A percentile compares a stretch with the other conserved stretches of the same genome.
phyloP scores from a whole-genome alignment of 495 filamentous ascomycete genomes.

The Parmelia sp. region DNA sequence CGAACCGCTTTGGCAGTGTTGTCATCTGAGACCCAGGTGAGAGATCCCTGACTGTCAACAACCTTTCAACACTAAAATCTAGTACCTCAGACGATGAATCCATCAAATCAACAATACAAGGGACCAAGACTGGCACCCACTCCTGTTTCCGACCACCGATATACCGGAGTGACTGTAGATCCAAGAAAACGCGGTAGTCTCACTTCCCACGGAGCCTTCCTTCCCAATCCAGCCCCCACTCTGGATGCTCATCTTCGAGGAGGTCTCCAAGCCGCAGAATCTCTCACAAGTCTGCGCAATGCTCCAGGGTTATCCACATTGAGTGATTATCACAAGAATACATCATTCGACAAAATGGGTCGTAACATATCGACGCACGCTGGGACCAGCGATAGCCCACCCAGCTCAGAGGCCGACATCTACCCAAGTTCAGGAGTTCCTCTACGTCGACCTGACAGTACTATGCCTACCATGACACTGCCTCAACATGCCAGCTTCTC shows the following conservation, averaged over 20 bases:
- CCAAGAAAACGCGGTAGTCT: background rate
- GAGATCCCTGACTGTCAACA: background rate
- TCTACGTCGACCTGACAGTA: background rate
- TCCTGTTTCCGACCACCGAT: constrained; percentile 1
- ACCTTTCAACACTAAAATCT: background rate
- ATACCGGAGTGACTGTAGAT: background rate
- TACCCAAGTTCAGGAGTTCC: constrained; percentile 7
- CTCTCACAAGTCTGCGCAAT: background rate
- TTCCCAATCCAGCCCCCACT: background rate
- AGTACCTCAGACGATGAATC: constrained; percentile 2
- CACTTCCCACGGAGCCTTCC: background rate
- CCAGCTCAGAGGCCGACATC: constrained; percentile 8
- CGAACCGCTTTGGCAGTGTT: background rate
- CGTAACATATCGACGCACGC: background rate
- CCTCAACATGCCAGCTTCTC: constrained; percentile 18
- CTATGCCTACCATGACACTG: constrained; percentile 2
- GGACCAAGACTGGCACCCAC: background rate
- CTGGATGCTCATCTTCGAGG: background rate
- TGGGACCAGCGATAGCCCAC: constrained; percentile 1
- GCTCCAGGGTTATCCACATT: background rate
- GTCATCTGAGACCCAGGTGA: background rate
- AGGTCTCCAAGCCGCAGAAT: constrained; percentile 4
- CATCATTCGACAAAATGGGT: background rate
- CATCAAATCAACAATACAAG: background rate
- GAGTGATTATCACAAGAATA: background rate